Percentiles rank a stretch among this genome's conserved stretches.
phyloP scores from a whole-genome alignment of 805 yeast genomes.

The Yarrowia yakushimensis region DNA sequence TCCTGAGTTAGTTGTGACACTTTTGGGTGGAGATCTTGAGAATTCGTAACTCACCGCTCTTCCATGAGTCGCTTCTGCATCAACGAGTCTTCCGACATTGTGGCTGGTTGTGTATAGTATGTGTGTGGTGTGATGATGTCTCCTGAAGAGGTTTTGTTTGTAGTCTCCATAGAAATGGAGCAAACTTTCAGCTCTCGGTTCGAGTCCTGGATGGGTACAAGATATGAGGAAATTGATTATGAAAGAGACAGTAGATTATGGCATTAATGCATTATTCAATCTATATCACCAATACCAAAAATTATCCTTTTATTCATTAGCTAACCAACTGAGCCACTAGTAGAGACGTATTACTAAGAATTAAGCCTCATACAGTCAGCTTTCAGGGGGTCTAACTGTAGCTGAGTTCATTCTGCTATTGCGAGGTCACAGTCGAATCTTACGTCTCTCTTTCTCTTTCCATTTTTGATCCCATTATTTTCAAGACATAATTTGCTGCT shows the following conservation, averaged over 20 bases:
- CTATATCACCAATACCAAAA: too few species aligned
- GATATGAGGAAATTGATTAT: too few species aligned
- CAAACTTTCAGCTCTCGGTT: not conserved
- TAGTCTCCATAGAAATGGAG: not conserved
- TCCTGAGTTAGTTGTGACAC: constrained; percentile 46
- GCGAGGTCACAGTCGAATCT: too few species aligned
- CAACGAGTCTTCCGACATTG: constrained; percentile 5
- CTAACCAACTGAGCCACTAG: too few species aligned
- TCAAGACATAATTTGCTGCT: too few species aligned
- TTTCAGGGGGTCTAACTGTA: not conserved
- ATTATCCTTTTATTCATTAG: too few species aligned
- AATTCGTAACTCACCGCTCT: not conserved
- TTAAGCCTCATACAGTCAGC: not conserved
- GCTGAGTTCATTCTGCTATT: not conserved
- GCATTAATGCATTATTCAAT: too few species aligned
- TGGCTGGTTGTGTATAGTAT: not conserved
- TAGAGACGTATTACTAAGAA: too few species aligned
- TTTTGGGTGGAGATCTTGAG: too few species aligned
- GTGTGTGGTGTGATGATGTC: constrained; percentile 16
- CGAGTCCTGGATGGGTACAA: not conserved
- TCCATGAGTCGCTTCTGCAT: constrained; percentile 15
- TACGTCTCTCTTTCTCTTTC: too few species aligned
- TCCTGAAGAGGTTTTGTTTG: constrained; percentile 4
- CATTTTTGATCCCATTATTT: not conserved
- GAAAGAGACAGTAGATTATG: too few species aligned